Evolutionary conservation across 225 moss, liverwort and hornwort genomes (phyloP), one percentile per base, ranked within the genome.

Genomic region (Marchantia polymorpha): DNA sequence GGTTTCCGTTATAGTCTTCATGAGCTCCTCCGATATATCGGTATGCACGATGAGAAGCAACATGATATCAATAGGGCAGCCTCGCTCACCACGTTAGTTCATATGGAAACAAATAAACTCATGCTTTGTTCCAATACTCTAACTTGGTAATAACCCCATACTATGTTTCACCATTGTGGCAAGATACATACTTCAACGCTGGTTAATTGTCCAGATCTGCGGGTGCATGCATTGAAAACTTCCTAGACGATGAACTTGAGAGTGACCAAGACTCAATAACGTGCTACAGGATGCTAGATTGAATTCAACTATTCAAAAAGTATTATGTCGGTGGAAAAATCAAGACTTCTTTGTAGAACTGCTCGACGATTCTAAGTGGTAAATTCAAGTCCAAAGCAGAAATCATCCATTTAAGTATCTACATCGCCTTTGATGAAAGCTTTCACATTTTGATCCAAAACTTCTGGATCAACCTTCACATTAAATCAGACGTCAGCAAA

Each of bases 161-260:
- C n/a, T n/a, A n/a, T n/a, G n/a, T n/a, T 13, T 3, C 14, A 27
- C 10, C 54, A 39, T 59, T 39, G 7, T 71, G 56, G 83, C 85
- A 96, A 94, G 63, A 91, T 69, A 83, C 89, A n/a, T 88, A 96
- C 78, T 89, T 96, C 78, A 92, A 92, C 72, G 94, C 96, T 22
- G 82, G 83, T 52, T 84, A 89, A 56, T 54, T 90, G 39, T 86
- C 85, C 74, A 94, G 94, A 17, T 90, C 91, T 68, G 52, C 90
- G 71, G 80, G 88, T 52, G 79, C 96, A 48, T 90, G 90, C 77
- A 77, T 91, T 68, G 83, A 92, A 75, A 56, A 86, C 22, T 48
- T 86, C 58, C 80, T 91, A 74, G 96, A 96, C 77, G 72, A 75
- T 86, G 91, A 89, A 83, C 91, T 90, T 82, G 96, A 96, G 87